Evolutionary conservation across 2,329 filamentous ascomycete genomes (phyloP).

Genomic region (Albophoma yamanashiensis): DNA sequence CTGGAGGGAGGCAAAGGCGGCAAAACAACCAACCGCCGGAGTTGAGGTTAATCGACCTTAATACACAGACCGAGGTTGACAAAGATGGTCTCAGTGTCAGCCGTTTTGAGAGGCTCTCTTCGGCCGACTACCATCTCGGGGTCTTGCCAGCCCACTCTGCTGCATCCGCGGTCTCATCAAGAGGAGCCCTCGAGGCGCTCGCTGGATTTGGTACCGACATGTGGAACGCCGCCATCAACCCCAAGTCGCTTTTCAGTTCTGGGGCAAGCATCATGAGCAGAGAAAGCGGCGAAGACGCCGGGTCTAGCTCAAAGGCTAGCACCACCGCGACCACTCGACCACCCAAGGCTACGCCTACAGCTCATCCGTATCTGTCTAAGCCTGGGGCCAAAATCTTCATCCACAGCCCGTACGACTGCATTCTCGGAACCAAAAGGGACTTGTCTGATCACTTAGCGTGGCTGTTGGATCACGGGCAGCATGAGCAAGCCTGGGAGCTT

Average conservation of each 20-base stretch:
- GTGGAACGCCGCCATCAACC: constrained; percentile 86
- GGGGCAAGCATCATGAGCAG: constrained; percentile 63
- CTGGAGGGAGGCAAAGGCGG: constrained; percentile 56
- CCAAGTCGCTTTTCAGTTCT: constrained; percentile 78
- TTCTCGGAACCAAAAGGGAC: constrained; percentile 83
- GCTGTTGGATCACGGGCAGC: constrained; percentile 72
- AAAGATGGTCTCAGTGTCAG: constrained; percentile 79
- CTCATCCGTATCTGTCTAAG: constrained; percentile 45
- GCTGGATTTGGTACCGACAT: constrained; percentile 64
- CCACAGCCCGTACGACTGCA: constrained; percentile 91
- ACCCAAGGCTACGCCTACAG: constrained; percentile 19
- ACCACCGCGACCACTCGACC: constrained; percentile 18
- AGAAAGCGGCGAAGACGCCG: constrained; percentile 46
- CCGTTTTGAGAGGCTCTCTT: constrained; percentile 74
- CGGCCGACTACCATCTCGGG: constrained; percentile 84
- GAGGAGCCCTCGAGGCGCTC: constrained; percentile 66
- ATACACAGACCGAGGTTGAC: constrained; percentile 76
- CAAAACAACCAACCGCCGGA: constrained; percentile 80
- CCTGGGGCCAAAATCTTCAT: constrained; percentile 71
- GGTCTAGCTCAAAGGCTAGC: constrained; percentile 35
- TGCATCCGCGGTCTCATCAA: constrained; percentile 50
- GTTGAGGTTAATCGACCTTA: constrained; percentile 79
- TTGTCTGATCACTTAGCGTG: constrained; percentile 76
- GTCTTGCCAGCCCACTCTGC: constrained; percentile 66
- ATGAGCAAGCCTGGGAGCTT: constrained; percentile 80